Evolutionary conservation across 2,329 filamentous ascomycete genomes (phyloP), one percentile per base, ranked within the genome.

Genomic region (Fonsecaea multimorphosa): DNA sequence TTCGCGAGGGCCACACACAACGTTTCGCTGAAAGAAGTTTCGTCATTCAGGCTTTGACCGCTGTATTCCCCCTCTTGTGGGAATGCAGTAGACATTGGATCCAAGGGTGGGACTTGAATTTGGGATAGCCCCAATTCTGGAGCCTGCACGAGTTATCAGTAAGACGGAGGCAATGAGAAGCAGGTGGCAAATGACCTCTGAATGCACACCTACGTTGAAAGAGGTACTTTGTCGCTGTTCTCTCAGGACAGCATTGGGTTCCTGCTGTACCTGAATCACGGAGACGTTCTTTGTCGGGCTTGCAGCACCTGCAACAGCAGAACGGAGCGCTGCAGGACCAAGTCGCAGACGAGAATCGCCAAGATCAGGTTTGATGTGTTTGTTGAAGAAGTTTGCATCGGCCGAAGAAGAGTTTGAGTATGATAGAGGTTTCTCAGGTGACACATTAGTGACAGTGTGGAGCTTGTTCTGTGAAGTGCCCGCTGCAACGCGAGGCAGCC

Each of bases 321-420:
- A 67, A 27, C 70, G 65, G 22, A 71, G 54, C n/a, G 61, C 69
- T 36, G 67, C 68, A 51, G 68, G 63, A 11, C 68, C 69, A n/a
- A 71, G 40, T 16, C 66, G 64, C 36, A 72, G 63, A 32, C 68
- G 60, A n/a, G 70, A 69, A 19, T 67, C 67, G 14, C 58, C 67
- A 38, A 71, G 58, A 44, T 67, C 63, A 6, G 67, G 61, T 52
- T 68, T 69, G 52, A 72, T 70, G 24, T 72, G 64, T 52, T 58
- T 62, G 38, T 72, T 68, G 61, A 72, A 71, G 58, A 66, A 72
- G 11, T 61, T 53, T 27, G 60, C 16, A 63, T 71, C 67, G 24
- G 36, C 22, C 24, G n/a, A 22, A 36, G 22, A 57, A 32, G 56
- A 14, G 7, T 58, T 40, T 32, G 49, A n/a, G 16, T 52, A 55